These are phyloP conservation scores for Cladophialophora bantiana DNA, from an alignment of 2,329 filamentous ascomycete species.

Conservation along the genomic window DNA sequence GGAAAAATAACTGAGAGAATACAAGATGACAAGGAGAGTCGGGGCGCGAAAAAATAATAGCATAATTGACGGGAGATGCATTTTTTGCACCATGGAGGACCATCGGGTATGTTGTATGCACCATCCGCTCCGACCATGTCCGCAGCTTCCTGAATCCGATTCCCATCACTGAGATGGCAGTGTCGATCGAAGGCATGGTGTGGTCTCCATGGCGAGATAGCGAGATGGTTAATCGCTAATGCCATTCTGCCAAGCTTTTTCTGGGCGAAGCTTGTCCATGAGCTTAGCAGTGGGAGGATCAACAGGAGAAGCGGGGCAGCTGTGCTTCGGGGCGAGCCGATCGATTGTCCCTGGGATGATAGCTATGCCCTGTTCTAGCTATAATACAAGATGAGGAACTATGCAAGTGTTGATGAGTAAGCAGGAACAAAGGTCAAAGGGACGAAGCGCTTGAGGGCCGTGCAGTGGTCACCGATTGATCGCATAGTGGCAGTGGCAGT, in stretches of 20 bases:
- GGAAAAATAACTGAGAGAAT: background rate
- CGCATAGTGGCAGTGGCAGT: background rate
- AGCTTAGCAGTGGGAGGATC: conserved; percentile 16
- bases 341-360: background rate
- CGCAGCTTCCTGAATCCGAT: background rate
- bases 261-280: conserved; percentile 14
- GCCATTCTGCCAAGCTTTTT: conserved; percentile 18
- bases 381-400: background rate
- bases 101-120: background rate
- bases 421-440: too few relatives aligned
- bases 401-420: background rate
- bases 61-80: background rate
- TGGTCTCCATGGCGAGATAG: background rate
- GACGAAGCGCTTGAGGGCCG: too few relatives aligned
- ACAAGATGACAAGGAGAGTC: background rate
- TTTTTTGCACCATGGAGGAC: background rate
- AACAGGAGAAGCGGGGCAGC: background rate
- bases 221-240: background rate
- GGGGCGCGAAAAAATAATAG: conserved; percentile 3
- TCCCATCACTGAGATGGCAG: background rate
- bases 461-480: too few relatives aligned
- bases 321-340: conserved; percentile 22
- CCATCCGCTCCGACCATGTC: background rate
- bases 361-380: background rate
- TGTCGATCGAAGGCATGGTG: background rate